Base-by-base conservation (phyloP, 176 grass and related monocot genomes). In the Oryza glumipatula region DNA sequence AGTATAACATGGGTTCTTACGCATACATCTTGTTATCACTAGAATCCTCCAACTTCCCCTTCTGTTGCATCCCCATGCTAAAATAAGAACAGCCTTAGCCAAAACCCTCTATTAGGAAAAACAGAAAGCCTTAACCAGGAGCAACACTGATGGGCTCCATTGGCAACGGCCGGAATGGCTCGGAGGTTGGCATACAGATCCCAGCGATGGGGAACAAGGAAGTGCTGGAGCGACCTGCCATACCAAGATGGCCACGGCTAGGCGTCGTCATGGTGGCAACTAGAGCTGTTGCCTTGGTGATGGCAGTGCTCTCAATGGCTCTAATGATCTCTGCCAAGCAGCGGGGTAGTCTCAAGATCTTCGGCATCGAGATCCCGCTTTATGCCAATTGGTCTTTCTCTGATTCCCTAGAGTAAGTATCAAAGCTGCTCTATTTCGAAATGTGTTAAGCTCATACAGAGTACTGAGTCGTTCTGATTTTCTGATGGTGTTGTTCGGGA, bases 331-430 rank as follows among this genome's bases (percentile, higher is more conserved):
- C 83, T 32, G 88, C 86, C 51, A 93, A 97, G 86, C 92, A 97
- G 81, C 76, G 43, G 6, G 94, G 92, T 48, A 87, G 33, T 65
- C 85, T 97, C 73, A 78, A 58, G 68, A 72, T 97, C 48, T 94
- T 97, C 9, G 90, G 94, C 19, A 44, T 94, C 63, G 68, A 88
- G 56, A 76, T 97, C 68, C 85, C 94, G 22, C 92, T 97, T 45
- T 70, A 92, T 89, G 93, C 94, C 80, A 89, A 97, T n/a, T 97
- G 94, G 90, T 94, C 89, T 83, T 92, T 92, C 67, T 97, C 94
- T 61, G 84, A 94, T 70, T 92, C 94, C 48, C 68, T 94, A 39
- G 47, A 92, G 94, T 94, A 89, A 94, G 88, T 78, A 8, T 61
- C 26, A 77, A 2, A 56, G 41, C 68, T 66, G 3, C 65, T 71